These are phyloP conservation scores for Globisporangium radiosum DNA, from an alignment of 352 stramenopile genomes.

Conservation along the genomic window DNA sequence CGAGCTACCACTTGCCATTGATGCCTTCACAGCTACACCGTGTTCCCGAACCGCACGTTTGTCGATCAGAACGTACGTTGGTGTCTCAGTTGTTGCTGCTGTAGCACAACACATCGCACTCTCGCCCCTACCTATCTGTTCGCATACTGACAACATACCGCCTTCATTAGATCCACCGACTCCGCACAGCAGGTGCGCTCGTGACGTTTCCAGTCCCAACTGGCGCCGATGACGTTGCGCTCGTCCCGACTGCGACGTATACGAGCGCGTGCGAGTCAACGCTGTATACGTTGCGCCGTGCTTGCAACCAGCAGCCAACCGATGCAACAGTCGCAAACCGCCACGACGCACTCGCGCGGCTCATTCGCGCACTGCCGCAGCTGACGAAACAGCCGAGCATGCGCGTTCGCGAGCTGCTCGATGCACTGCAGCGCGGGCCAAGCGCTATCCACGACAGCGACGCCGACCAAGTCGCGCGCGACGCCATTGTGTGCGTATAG, in stretches of 20 bases:
- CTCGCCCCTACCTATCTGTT: constrained; percentile 14
- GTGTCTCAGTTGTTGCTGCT: no score
- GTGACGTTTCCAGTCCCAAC: no score
- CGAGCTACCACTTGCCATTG: background rate
- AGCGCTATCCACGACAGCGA: background rate
- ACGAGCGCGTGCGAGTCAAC: no score
- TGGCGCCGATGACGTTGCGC: constrained; percentile 16
- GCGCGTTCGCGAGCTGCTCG: constrained; percentile 2
- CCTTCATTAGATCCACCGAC: constrained; percentile 29
- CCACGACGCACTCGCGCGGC: constrained; percentile 31
- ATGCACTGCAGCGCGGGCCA: constrained; percentile 1
- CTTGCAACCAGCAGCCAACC: constrained; percentile 8
- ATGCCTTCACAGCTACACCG: constrained; percentile 30
- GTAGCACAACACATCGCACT: constrained; percentile 30
- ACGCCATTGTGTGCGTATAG: constrained; percentile 5
- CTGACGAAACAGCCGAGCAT: constrained; percentile 7
- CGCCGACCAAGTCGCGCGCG: background rate
- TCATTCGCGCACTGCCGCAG: constrained; percentile 12
- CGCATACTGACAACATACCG: no score
- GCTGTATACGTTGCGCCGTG: constrained; percentile 13
- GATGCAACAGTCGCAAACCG: constrained; percentile 20
- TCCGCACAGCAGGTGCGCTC: constrained; percentile 22
- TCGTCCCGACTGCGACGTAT: constrained; percentile 26
- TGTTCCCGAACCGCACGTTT: constrained; percentile 16
- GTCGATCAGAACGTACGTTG: no score